Evolutionary conservation across 176 grass and related monocot species (phyloP).

Genomic region (Olyra latifolia): DNA sequence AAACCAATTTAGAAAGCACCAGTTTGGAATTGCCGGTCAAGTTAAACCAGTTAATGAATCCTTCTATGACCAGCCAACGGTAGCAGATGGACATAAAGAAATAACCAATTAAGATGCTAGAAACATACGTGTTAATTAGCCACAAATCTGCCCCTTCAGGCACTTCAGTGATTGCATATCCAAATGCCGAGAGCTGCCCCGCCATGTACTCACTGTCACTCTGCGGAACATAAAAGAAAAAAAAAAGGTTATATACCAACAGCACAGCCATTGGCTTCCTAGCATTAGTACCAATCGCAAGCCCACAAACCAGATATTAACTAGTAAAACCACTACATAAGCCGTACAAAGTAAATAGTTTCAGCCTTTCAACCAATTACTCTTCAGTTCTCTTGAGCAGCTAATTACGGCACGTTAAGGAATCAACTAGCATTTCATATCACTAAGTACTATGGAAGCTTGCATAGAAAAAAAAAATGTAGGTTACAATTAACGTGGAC

Average conservation of each 20-base stretch:
- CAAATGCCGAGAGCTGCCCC: constrained; percentile 90
- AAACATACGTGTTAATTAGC: constrained; percentile 89
- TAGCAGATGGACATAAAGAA: neutral
- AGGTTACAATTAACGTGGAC: neutral
- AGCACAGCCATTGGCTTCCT: neutral
- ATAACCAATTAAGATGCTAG: constrained; percentile 6
- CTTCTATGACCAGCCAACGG: neutral
- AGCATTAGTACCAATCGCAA: neutral
- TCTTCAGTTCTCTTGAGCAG: neutral
- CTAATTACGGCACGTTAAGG: neutral
- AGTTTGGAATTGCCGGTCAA: neutral
- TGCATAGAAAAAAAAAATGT: neutral
- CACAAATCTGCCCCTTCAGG: constrained; percentile 91
- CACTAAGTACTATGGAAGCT: neutral
- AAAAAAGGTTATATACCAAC: neutral
- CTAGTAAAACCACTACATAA: neutral
- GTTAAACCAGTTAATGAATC: constrained; percentile 7
- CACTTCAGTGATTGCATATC: constrained; percentile 73
- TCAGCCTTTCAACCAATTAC: constrained; percentile 8
- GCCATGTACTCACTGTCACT: constrained; percentile 99
- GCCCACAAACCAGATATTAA: neutral
- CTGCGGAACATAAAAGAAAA: constrained; percentile 35
- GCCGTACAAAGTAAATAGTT: neutral
- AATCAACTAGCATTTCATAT: neutral
- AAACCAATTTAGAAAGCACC: neutral